Evolutionary conservation across 1,284 basidiomycete species (phyloP).

Genomic region (Rhodotorula glutinis): DNA sequence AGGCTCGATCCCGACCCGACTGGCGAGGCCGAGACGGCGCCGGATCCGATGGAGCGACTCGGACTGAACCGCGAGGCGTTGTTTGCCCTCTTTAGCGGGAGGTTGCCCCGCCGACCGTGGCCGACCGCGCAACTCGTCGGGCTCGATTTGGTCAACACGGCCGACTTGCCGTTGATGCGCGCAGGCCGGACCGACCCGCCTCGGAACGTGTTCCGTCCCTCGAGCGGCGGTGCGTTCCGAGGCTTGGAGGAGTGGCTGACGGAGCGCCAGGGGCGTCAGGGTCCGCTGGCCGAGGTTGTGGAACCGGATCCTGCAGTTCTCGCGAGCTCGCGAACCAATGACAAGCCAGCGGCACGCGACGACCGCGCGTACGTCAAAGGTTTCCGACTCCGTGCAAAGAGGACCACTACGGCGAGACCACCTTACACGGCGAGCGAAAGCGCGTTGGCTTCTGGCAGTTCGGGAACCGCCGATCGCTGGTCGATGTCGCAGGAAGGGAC

Average conservation of each 20-base stretch:
- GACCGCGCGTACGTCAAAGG: constrained; percentile 23
- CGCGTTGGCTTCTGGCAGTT: not conserved
- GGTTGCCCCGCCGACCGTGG: constrained; percentile 20
- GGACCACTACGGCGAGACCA: not conserved
- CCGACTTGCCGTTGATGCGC: not conserved
- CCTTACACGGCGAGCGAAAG: no score
- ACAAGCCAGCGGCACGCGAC: not conserved
- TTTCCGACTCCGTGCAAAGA: constrained; percentile 19
- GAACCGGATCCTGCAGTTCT: not conserved
- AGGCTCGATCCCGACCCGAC: not conserved
- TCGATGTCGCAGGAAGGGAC: not conserved
- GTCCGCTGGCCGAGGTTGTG: constrained; percentile 1
- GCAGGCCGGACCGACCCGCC: not conserved
- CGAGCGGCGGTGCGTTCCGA: constrained; percentile 20
- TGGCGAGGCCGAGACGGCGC: not conserved
- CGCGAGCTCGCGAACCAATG: not conserved
- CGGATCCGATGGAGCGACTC: not conserved
- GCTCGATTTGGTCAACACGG: constrained; percentile 9
- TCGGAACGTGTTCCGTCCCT: not conserved
- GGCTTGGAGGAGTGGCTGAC: constrained; percentile 25
- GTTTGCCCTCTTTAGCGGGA: constrained; percentile 22
- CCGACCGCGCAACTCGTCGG: constrained; percentile 32
- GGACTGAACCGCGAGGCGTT: constrained; percentile 18
- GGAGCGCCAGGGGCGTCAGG: not conserved
- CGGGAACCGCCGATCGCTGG: not conserved